Conservation (phyloP, 2,329 filamentous ascomycete genomes). For the Penicillium sp. region DNA sequence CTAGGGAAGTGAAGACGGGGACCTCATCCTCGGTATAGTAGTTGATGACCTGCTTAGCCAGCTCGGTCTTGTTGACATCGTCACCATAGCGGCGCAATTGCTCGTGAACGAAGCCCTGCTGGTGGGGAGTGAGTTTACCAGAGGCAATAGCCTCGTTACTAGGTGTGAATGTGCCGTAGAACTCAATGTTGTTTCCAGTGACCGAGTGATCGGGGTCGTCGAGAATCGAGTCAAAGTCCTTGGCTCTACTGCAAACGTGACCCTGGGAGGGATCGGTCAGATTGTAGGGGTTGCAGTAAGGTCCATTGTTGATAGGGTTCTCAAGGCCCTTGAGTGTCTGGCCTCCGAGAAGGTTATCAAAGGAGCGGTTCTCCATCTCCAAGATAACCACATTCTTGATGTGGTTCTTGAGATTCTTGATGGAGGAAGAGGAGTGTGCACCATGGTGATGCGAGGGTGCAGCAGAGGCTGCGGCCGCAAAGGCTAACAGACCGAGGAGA, state of each 20-base stretch:
- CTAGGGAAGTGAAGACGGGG: slow-evolving; percentile 41
- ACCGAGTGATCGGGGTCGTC: slow-evolving; percentile 46
- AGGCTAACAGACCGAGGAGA: slow-evolving; percentile 25
- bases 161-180: slow-evolving; percentile 43
- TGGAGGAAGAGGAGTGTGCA: slow-evolving; percentile 12
- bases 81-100: slow-evolving; percentile 38
- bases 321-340: slow-evolving; percentile 40
- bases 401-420: slow-evolving; percentile 32
- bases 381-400: slow-evolving; percentile 40
- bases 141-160: slow-evolving; percentile 37
- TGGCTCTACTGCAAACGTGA: slow-evolving; percentile 32
- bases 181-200: slow-evolving; percentile 46
- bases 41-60: slow-evolving; percentile 44
- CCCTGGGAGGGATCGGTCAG: slow-evolving; percentile 30
- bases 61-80: slow-evolving; percentile 29
- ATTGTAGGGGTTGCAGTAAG: slow-evolving; percentile 45
- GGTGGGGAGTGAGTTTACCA: slow-evolving; percentile 30
- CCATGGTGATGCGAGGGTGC: slow-evolving; percentile 5
- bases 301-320: slow-evolving; percentile 44
- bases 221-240: slow-evolving; percentile 42
- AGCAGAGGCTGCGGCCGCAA: slow-evolving; percentile 21
- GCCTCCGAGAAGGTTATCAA: slow-evolving; percentile 47
- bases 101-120: slow-evolving; percentile 44
- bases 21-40: slow-evolving; percentile 47
- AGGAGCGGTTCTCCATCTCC: slow-evolving; percentile 46